Base-by-base conservation (phyloP, 139 green algal genomes). In the Chlorella sp. region DNA sequence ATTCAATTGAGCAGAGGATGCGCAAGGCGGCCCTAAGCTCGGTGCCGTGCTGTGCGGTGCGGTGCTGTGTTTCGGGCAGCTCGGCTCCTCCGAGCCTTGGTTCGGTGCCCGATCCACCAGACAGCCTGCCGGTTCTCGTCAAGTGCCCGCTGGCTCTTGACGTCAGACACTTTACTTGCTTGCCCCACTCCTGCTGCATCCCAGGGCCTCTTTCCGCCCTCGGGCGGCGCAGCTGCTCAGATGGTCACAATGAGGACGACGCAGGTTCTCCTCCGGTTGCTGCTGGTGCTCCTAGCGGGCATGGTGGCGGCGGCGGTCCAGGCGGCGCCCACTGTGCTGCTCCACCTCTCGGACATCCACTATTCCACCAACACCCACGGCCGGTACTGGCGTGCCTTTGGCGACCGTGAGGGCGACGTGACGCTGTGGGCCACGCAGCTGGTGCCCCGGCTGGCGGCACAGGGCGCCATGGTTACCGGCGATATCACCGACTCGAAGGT, bases 401-500 rank as follows among this genome's bases (percentile, higher is more conserved):
- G 91, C 19, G 93, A 95, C 69, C 92, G 91, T n/a, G 81, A 90
- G 68, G 94, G 90, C 16, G 94, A 96, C 68, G 79, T 93, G 24
- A 40, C 53, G 19, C 4, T 82, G 22, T 94, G 95, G 87, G 87
- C 90, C 0, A 37, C 42, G 0, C 53, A 53, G 22, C 66, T 96
- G 28, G 53, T 96, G 21, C 37, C 85, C 1, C 40, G 36, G 0
- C 42, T 93, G 26, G 48, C 69, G 14, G 92, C 94, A 19, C 71
- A 76, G 0, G 91, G 91, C 0, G 36, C 94, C 19, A 37, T 96
- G 11, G 66, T 96, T 21, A 96, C 91, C 11, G 95, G 95, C 0
- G 95, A 97, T 87, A 71, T 97, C 0, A 94, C 95, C 1, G 94
- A 97, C 89, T 88, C 75, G 26, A 97, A 97, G 80, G 83, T 78